These are phyloP conservation scores for Neophaeococcomyces mojaviensis DNA, from an alignment of 2,329 filamentous ascomycete species.

Conservation along the genomic window DNA sequence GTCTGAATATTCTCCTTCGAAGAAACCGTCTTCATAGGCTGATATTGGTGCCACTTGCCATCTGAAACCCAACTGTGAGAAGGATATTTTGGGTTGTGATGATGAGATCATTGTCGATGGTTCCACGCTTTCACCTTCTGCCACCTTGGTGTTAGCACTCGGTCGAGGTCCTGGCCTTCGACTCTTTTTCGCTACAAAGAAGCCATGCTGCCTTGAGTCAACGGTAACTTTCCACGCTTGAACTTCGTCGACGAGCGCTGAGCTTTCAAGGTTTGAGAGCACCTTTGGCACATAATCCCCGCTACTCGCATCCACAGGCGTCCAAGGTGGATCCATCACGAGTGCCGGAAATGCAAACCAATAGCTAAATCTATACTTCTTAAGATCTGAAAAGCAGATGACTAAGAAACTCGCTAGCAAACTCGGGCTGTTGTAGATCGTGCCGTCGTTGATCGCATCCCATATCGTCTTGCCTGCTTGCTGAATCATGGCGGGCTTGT, in stretches of 20 bases:
- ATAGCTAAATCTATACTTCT: slow-evolving; percentile 97
- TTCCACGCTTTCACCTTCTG: too few relatives aligned
- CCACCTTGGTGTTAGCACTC: slow-evolving; percentile 8
- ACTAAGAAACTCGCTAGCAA: slow-evolving; percentile 82
- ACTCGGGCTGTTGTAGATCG: slow-evolving; percentile 90
- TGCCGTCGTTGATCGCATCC: slow-evolving; percentile 95
- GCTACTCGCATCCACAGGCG: slow-evolving; percentile 37
- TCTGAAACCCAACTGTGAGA: slow-evolving; percentile 54
- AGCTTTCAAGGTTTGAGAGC: slow-evolving; percentile 63
- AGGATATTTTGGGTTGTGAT: slow-evolving; percentile 46
- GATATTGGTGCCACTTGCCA: slow-evolving; percentile 75
- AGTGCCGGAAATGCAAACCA: slow-evolving; percentile 95
- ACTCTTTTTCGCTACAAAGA: slow-evolving; percentile 84
- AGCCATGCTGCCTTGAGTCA: slow-evolving; percentile 80
- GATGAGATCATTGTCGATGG: slow-evolving; percentile 24
- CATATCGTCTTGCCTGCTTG: slow-evolving; percentile 82
- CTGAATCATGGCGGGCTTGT: slow-evolving; percentile 70
- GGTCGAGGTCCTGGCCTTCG: slow-evolving; percentile 28
- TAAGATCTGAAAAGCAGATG: slow-evolving; percentile 88
- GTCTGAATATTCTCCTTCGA: slow-evolving; percentile 60
- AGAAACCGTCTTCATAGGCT: slow-evolving; percentile 80
- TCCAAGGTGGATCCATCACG: slow-evolving; percentile 82
- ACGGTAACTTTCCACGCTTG: slow-evolving; percentile 80
- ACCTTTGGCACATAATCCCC: slow-evolving; percentile 22
- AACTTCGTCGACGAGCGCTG: slow-evolving; percentile 69